Evolutionary conservation across 352 stramenopile species (phyloP).

Genomic region (Phytophthora europaea): DNA sequence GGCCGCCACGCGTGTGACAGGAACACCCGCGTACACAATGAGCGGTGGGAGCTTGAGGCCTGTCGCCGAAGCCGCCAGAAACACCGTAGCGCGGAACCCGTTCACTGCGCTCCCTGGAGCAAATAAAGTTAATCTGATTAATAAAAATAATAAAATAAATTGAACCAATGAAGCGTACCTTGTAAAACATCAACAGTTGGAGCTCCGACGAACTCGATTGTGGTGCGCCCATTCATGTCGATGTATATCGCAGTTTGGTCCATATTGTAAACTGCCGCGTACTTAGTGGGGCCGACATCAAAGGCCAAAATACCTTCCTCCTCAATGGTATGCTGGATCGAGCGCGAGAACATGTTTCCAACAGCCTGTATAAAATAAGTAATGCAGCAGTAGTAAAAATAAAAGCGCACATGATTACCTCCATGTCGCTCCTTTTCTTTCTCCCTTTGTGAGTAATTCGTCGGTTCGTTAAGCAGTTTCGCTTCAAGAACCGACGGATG

Average conservation of each 20-base stretch:
- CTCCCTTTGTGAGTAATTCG: neutral
- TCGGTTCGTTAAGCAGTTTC: no score
- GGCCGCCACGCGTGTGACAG: neutral
- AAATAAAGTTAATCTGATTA: neutral
- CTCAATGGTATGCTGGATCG: neutral
- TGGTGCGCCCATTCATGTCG: neutral
- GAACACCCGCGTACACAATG: neutral
- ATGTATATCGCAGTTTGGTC: slow-evolving; percentile 4
- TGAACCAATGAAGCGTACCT: neutral
- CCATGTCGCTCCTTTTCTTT: neutral
- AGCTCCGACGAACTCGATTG: neutral
- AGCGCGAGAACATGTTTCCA: neutral
- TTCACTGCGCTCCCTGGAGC: neutral
- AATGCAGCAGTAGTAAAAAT: neutral
- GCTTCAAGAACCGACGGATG: no score
- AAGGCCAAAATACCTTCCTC: neutral
- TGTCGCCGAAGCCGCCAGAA: neutral
- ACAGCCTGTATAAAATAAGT: neutral
- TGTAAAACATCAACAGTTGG: neutral
- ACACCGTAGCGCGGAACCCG: neutral
- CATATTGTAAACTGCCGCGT: slow-evolving; percentile 8
- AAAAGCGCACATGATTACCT: neutral
- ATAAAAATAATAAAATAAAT: neutral
- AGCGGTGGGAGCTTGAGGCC: neutral
- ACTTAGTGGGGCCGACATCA: neutral